Evolutionary conservation across 371 early-diverging fungal genomes (phyloP).

Genomic region (Saksenaea vasiformis): DNA sequence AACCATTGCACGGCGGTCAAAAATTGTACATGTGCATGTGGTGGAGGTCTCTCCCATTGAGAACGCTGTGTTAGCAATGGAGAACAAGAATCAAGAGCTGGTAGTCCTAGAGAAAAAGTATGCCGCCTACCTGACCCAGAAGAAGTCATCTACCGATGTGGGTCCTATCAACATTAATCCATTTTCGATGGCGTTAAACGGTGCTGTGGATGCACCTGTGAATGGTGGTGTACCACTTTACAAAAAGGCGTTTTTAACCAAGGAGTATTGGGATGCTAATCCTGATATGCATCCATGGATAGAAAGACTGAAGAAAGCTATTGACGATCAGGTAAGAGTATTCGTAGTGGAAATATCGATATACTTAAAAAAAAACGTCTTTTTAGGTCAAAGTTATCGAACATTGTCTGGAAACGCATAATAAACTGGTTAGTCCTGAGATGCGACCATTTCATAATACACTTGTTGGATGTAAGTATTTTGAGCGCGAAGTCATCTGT

Average conservation of each 20-base stretch:
- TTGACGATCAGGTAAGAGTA: slow-evolving; percentile 65
- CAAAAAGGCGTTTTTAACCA: slow-evolving; percentile 66
- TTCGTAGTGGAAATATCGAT: not conserved
- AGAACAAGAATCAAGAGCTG: slow-evolving; percentile 70
- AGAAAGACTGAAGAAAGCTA: slow-evolving; percentile 53
- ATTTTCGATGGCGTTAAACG: slow-evolving; percentile 82
- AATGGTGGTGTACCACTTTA: slow-evolving; percentile 86
- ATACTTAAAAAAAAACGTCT: not conserved
- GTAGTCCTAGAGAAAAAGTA: slow-evolving; percentile 58
- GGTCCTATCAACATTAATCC: slow-evolving; percentile 63
- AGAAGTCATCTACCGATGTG: slow-evolving; percentile 6
- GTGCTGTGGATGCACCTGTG: slow-evolving; percentile 85
- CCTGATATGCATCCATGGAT: slow-evolving; percentile 52
- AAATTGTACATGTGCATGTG: slow-evolving; percentile 50
- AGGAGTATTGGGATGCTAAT: slow-evolving; percentile 44
- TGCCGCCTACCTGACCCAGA: slow-evolving; percentile 22
- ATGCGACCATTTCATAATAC: slow-evolving; percentile 80
- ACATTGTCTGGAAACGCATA: slow-evolving; percentile 67
- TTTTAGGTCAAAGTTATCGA: slow-evolving; percentile 63
- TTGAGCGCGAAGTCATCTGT: not conserved
- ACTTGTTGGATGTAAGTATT: slow-evolving; percentile 60
- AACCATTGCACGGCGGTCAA: slow-evolving; percentile 60
- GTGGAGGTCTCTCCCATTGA: slow-evolving; percentile 76
- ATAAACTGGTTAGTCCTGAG: slow-evolving; percentile 59
- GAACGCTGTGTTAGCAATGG: slow-evolving; percentile 76